Base-by-base conservation (phyloP, 345 rosid species). In the Carallia pectinifolia region DNA sequence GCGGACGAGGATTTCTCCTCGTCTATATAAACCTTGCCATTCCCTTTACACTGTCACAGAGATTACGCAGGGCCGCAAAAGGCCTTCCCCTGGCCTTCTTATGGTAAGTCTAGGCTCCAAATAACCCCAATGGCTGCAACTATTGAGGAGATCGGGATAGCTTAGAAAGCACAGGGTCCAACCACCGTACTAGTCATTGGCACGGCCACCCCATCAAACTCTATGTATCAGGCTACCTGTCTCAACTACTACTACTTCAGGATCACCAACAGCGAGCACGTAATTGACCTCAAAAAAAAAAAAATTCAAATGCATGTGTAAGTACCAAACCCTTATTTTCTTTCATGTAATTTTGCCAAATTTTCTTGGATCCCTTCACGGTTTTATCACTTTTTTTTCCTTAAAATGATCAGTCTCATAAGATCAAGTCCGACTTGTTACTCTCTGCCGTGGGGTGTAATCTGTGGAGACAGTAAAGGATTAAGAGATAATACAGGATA, bases 281-380 rank as follows among this genome's bases (percentile, higher is more conserved):
- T 72, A 65, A 72, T 70, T 6, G 76, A 72, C 18, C 39, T 72
- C 12, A 72, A 65, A 66, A 23, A 23, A 23, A n/a, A 65, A 65
- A 33, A 65, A 72, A 58, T 72, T 72, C 70, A 65, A 72, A 30
- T 65, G 76, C 70, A 58, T 72, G 65, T 72, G 76, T 72, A 44
- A 6, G 65, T 65, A 12, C 4, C 4, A 4, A 33, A 33, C 34
- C 4, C 34, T 4, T 33, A 4, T 33, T 33, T 0, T 31, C 8
- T 0, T 30, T 31, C n/a, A 7, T 4, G 18, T 17, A 2, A 5
- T 9, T 53, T 8, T 23, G 16, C 5, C 50, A 10, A 44, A 44
- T 44, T 12, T 44, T 10, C 16, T 44, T 44, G 50, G 12, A 10
- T 17, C 5, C 56, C 18, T 23, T 5, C 15, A 33, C 4, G 18